A percentile compares a stretch with the other conserved stretches of the same genome.
Evolutionary conservation across 768 basidiomycete genomes (phyloP).

Genomic region (Scleroderma citrinum): DNA sequence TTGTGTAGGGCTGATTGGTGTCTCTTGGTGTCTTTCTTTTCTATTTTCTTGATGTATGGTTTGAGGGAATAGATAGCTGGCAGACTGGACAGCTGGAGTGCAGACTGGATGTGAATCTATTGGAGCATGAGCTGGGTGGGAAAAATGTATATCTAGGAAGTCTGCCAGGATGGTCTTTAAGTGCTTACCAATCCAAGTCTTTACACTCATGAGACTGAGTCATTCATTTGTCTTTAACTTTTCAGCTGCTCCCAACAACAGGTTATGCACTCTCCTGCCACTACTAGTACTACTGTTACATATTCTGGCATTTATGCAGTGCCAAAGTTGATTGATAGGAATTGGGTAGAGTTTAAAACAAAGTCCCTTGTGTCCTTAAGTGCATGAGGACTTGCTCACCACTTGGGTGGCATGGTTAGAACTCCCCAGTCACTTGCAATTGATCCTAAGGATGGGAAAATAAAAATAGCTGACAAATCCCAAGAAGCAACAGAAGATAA

Average conservation of each 20-base stretch:
- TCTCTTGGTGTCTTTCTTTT: too few species aligned
- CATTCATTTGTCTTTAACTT: background rate
- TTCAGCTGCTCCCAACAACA: background rate
- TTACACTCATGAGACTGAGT: background rate
- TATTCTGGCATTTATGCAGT: background rate
- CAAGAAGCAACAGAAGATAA: background rate
- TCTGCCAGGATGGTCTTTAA: too few species aligned
- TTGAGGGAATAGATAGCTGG: too few species aligned
- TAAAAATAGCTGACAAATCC: background rate
- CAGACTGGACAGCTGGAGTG: too few species aligned
- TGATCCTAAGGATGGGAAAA: too few species aligned
- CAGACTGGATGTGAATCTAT: too few species aligned
- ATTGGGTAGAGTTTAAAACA: constrained; percentile 4
- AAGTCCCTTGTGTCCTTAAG: background rate
- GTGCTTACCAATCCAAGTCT: background rate
- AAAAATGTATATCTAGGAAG: too few species aligned
- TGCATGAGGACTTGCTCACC: background rate
- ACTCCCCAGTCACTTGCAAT: too few species aligned
- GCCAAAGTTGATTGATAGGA: constrained; percentile 1
- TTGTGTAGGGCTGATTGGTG: too few species aligned
- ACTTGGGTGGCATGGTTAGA: background rate
- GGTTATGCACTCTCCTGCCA: background rate
- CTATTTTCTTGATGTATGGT: too few species aligned
- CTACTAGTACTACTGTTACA: background rate
- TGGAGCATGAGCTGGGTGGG: too few species aligned